Evolutionary conservation across 176 grass and related monocot genomes (phyloP).

Genomic region (Calamus simplicifolius): DNA sequence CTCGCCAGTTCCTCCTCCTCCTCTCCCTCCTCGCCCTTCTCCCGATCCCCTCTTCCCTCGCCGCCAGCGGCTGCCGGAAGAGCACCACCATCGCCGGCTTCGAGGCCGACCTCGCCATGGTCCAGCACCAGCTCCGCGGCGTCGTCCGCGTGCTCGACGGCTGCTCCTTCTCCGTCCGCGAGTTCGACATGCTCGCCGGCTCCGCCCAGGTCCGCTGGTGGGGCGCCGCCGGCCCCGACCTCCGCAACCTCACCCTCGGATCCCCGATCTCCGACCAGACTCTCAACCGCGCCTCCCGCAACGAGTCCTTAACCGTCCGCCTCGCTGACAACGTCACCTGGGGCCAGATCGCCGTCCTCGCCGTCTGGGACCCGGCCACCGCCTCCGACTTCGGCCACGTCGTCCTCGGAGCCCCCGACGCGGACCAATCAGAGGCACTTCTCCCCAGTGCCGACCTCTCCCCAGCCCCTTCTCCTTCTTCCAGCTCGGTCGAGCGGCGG

Average conservation of each 20-base stretch:
- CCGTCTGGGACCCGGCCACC: slow-evolving; percentile 76
- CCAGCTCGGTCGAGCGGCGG: not conserved
- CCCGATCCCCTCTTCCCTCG: slow-evolving; percentile 9
- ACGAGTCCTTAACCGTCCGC: slow-evolving; percentile 43
- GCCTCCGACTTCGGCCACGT: slow-evolving; percentile 87
- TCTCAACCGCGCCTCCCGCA: slow-evolving; percentile 56
- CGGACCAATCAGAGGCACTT: not conserved
- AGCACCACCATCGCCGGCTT: slow-evolving; percentile 57
- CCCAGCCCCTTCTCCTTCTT: not conserved
- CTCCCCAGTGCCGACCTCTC: not conserved
- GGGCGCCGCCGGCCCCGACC: slow-evolving; percentile 45
- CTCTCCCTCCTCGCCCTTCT: slow-evolving; percentile 23
- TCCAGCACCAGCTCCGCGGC: slow-evolving; percentile 88
- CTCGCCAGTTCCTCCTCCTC: not conserved
- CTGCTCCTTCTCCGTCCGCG: slow-evolving; percentile 70
- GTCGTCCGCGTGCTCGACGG: slow-evolving; percentile 62
- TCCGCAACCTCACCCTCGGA: slow-evolving; percentile 44
- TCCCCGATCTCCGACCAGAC: slow-evolving; percentile 19
- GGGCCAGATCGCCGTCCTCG: slow-evolving; percentile 56
- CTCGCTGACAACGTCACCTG: slow-evolving; percentile 54
- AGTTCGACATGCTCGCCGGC: slow-evolving; percentile 82
- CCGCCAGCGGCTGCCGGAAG: slow-evolving; percentile 17
- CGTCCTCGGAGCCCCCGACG: slow-evolving; percentile 14
- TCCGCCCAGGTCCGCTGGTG: slow-evolving; percentile 62
- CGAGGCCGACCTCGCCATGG: slow-evolving; percentile 60